A percentile compares a stretch with the other conserved stretches of the same genome.
Conservation (phyloP, 306 rosid genomes). For the Cucurbita pepo region DNA sequence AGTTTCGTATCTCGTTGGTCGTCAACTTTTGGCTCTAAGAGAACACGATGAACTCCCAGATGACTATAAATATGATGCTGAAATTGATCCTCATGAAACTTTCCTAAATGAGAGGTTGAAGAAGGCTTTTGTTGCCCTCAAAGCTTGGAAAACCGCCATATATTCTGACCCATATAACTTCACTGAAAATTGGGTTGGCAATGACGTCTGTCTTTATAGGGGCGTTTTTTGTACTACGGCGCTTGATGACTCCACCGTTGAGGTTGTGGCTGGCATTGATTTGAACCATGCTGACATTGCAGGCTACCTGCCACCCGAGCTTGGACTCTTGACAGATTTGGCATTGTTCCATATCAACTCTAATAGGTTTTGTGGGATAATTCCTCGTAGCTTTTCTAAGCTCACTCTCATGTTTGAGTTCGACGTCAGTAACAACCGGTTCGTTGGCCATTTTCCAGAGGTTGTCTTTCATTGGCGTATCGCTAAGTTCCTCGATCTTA, state of each 20-base stretch:
- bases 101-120: not conserved
- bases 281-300: constrained; percentile 8
- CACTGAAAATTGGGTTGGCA: not conserved
- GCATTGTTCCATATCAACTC: constrained; percentile 5
- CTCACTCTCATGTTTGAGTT: constrained; percentile 1
- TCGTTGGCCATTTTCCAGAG: not conserved
- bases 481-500: not conserved
- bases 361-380: not conserved
- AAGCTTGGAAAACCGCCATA: not conserved
- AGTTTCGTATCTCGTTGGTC: not conserved
- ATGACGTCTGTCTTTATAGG: not conserved
- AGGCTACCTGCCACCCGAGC: not conserved
- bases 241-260: not conserved
- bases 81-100: not conserved
- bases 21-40: not conserved
- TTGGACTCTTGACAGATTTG: not conserved
- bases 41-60: not conserved
- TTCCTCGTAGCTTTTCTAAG: not conserved
- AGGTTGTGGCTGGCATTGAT: constrained; percentile 9
- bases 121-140: not conserved
- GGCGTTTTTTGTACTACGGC: constrained; percentile 1
- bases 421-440: constrained; percentile 5
- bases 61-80: not conserved
- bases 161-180: not conserved
- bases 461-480: not conserved